Base-by-base conservation (phyloP, 345 rosid species). In the Pugionium dolabratum region DNA sequence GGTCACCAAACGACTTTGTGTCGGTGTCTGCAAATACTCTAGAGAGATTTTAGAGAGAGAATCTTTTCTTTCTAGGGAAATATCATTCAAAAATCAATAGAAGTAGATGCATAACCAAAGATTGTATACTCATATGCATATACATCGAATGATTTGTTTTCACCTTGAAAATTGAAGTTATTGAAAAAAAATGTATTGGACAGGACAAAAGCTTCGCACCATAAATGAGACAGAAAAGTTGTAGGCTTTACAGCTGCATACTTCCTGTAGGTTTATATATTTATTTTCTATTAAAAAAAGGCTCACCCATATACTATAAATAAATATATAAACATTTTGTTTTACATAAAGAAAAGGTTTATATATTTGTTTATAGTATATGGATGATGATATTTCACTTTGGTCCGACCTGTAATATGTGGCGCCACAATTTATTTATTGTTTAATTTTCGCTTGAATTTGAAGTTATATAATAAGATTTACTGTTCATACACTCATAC, bases 201-300 rank as follows among this genome's bases (percentile, higher is more conserved):
- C 64, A 67, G 73, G 73, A 61, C 77, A 49, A 74, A 41, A 60
- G 63, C 73, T 67, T 73, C 52, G 64, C 77, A 67, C 77, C 77
- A 74, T 74, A 61, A 74, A 74, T 74, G 77, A 60, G 69, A 61
- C 43, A 54, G 62, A 73, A 66, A 67, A 66, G 68, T 9, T 59
- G 72, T 60, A 67, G 69, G 69, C 73, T 74, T 74, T 74, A 74
- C 77, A 74, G 77, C 69, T 74, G 73, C 40, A 48, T 34, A 59
- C 63, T 47, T 54, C 33, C 59, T 72, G 50, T 65, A 58, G 63
- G 61, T 59, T 58, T 64, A 37, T 72, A 42, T 65, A 51, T 50
- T 51, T 59, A 9, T 42, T 18, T 18, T 18, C 18, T 18, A 18
- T 18, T 18, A 18, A 18, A 18, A 18, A 18, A 18, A 18, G 18